phyloP scores from a whole-genome alignment of 441 rosid genomes.

The Breynia disticha region DNA sequence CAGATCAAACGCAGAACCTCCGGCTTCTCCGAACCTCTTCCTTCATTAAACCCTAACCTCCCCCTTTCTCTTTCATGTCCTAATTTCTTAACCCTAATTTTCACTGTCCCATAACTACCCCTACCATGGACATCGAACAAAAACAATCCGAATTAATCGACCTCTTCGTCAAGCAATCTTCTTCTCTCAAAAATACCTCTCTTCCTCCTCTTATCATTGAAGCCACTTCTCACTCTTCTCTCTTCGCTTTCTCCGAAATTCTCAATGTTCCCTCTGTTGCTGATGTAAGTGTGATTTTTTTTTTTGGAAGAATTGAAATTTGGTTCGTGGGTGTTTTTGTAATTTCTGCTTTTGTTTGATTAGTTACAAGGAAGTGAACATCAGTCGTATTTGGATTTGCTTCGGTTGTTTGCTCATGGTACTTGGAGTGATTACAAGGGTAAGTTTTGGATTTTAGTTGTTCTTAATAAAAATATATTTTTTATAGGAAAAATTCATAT shows the following conservation, averaged over 20 bases:
- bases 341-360: slow-evolving; percentile 8
- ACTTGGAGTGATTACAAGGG: slow-evolving; percentile 92
- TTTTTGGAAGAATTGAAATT: not conserved
- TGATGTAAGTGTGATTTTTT: slow-evolving; percentile 31
- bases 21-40: too few relatives aligned
- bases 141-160: slow-evolving; percentile 78
- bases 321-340: not conserved
- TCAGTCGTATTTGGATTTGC: slow-evolving; percentile 45
- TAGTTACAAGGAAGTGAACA: slow-evolving; percentile 80
- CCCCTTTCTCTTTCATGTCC: too few relatives aligned
- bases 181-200: slow-evolving; percentile 42
- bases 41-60: too few relatives aligned
- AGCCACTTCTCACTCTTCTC: slow-evolving; percentile 85
- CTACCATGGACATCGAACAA: slow-evolving; percentile 78
- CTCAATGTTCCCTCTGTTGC: slow-evolving; percentile 55
- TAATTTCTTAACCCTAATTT: too few relatives aligned
- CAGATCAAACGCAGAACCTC: too few relatives aligned
- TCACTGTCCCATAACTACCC: not conserved
- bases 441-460: slow-evolving; percentile 16
- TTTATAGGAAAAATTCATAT: too few relatives aligned
- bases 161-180: slow-evolving; percentile 58
- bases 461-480: not conserved
- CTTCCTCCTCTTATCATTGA: slow-evolving; percentile 48
- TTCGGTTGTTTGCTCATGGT: slow-evolving; percentile 81
- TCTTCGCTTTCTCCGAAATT: slow-evolving; percentile 96